Evolutionary conservation across 192 early-diverging fungal species (phyloP).

Genomic region (Rhizophagus sp.): DNA sequence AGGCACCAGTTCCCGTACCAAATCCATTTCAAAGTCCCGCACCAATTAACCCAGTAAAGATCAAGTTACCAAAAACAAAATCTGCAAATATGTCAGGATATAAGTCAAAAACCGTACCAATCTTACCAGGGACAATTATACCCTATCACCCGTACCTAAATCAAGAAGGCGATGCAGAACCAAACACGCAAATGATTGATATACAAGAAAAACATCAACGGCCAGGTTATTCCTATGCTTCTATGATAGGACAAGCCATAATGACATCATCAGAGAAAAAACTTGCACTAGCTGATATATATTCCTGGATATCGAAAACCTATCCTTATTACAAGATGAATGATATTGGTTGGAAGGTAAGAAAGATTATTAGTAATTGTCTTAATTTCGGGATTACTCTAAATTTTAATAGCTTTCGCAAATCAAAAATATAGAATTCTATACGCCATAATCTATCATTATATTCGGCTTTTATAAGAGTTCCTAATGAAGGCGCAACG

Average conservation of each 20-base stretch:
- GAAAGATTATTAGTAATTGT: background rate
- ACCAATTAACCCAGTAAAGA: background rate
- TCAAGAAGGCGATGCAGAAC: background rate
- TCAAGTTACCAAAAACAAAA: background rate
- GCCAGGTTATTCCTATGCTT: conserved; percentile 18
- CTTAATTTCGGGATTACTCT: background rate
- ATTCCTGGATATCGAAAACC: conserved; percentile 15
- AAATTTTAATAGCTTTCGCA: background rate
- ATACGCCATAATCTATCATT: conserved; percentile 89
- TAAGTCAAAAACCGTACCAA: background rate
- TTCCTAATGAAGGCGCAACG: conserved; percentile 69
- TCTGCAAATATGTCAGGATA: background rate
- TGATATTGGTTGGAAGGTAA: background rate
- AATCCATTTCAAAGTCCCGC: background rate
- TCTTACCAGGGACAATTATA: background rate
- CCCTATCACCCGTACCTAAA: background rate
- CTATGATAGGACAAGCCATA: conserved; percentile 16
- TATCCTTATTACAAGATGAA: conserved; percentile 9
- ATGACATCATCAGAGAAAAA: background rate
- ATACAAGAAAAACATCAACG: background rate
- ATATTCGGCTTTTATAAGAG: conserved; percentile 79
- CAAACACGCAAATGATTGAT: background rate
- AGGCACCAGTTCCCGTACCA: background rate
- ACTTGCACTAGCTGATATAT: conserved; percentile 16
- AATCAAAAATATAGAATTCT: conserved; percentile 62